These are phyloP conservation scores for Diaporthe sp. DNA, from an alignment of 2,329 filamentous ascomycete genomes.

Conservation along the genomic window DNA sequence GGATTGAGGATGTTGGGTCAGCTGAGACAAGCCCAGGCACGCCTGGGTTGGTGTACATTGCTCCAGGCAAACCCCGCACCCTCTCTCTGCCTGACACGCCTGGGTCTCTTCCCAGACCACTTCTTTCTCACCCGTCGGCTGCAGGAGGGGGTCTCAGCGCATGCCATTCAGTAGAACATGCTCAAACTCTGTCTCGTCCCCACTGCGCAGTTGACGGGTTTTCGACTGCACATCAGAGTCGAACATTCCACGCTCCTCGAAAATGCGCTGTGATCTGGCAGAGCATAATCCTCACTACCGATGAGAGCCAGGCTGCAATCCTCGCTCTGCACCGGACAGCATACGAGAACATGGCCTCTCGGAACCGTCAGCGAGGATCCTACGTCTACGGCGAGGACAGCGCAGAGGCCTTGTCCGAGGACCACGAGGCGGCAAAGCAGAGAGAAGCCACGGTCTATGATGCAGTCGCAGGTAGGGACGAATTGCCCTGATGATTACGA, in stretches of 20 bases:
- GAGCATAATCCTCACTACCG: neutral
- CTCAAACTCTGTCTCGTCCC: neutral
- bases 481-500: neutral
- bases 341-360: constrained; percentile 46
- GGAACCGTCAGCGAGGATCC: constrained; percentile 42
- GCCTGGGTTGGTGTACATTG: no score
- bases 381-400: constrained; percentile 42
- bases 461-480: constrained; percentile 74
- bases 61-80: constrained; percentile 27
- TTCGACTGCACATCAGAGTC: neutral
- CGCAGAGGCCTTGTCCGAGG: constrained; percentile 44
- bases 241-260: neutral
- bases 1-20: neutral
- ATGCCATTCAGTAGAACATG: neutral
- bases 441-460: constrained; percentile 75
- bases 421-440: constrained; percentile 48
- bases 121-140: neutral
- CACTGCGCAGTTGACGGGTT: neutral
- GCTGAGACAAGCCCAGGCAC: neutral
- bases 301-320: neutral
- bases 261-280: neutral
- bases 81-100: neutral
- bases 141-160: constrained; percentile 23
- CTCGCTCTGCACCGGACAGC: neutral
- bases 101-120: constrained; percentile 8